A percentile compares a stretch with the other conserved stretches of the same genome.
Evolutionary conservation across 495 filamentous ascomycete genomes (phyloP).

Genomic region (Lentithecium fluviatile): DNA sequence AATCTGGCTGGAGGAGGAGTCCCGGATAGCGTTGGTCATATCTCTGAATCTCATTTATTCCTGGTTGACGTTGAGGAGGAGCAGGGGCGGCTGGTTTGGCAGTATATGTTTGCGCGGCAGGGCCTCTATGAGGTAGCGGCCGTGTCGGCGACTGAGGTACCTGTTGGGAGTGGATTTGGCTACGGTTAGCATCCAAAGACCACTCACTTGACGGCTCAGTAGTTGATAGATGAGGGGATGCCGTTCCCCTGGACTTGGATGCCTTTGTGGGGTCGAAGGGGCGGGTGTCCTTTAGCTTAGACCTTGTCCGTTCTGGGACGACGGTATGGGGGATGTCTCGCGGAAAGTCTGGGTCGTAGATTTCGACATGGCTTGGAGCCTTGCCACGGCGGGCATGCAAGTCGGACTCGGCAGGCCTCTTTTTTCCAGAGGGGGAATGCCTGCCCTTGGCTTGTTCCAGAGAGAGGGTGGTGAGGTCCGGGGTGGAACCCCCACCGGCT

Average conservation of each 20-base stretch:
- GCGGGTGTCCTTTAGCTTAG: constrained; percentile 10
- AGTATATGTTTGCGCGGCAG: constrained; percentile 8
- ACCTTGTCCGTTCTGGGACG: constrained; percentile 8
- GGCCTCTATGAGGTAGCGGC: constrained; percentile 14
- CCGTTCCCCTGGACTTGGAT: constrained; percentile 1
- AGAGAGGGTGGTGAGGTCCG: constrained; percentile 21
- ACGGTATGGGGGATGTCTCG: constrained; percentile 19
- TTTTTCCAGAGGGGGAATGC: constrained; percentile 28
- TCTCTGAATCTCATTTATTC: constrained; percentile 27
- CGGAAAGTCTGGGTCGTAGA: constrained; percentile 28
- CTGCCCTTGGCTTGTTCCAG: constrained; percentile 22
- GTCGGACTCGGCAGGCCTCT: constrained; percentile 29
- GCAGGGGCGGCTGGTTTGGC: constrained; percentile 4
- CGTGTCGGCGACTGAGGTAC: constrained; percentile 1
- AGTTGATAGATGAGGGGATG: constrained; percentile 10
- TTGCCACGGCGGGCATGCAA: constrained; percentile 29
- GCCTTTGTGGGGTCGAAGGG: constrained; percentile 18
- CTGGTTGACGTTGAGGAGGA: constrained; percentile 16
- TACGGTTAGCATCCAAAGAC: constrained; percentile 30
- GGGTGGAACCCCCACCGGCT: constrained; percentile 22
- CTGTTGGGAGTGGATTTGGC: constrained; percentile 16
- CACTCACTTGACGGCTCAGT: constrained; percentile 33
- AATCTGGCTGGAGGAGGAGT: constrained; percentile 35
- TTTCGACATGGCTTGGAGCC: constrained; percentile 11
- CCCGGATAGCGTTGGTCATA: constrained; percentile 28